Conservation (phyloP, 1,284 basidiomycete species). For the Puccinia hordei region DNA sequence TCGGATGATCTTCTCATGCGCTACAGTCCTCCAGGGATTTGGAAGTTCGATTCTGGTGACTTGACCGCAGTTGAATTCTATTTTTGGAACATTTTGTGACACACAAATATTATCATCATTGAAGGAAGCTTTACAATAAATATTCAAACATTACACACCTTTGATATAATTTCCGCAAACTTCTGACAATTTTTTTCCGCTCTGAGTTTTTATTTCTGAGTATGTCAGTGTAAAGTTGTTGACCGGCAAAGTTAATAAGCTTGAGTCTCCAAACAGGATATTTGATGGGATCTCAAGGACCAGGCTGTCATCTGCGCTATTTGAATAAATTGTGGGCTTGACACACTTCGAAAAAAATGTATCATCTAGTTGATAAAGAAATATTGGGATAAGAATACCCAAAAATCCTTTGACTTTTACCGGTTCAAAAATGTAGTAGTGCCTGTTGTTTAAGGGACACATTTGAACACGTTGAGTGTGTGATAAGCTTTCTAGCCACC, state of each 20-base stretch:
- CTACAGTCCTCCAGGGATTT: no score
- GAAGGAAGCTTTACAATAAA: no score
- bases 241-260: background rate
- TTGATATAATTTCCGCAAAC: background rate
- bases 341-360: slow-evolving; percentile 12
- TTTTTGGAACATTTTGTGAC: no score
- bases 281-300: background rate
- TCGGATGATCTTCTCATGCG: no score
- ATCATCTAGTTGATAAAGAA: background rate
- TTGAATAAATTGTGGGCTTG: background rate
- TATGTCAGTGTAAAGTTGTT: background rate
- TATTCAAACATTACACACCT: no score
- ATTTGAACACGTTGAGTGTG: slow-evolving; percentile 4
- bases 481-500: background rate
- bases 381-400: background rate
- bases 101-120: no score
- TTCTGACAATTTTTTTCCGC: background rate
- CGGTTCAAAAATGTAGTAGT: slow-evolving; percentile 21
- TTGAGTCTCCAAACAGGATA: background rate
- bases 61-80: no score
- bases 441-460: background rate
- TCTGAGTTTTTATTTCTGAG: background rate
- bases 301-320: background rate
- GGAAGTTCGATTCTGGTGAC: no score
- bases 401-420: background rate